Evolutionary conservation across 2,329 filamentous ascomycete genomes (phyloP), one percentile per base, ranked within the genome.

Genomic region (Neonectria hederae): DNA sequence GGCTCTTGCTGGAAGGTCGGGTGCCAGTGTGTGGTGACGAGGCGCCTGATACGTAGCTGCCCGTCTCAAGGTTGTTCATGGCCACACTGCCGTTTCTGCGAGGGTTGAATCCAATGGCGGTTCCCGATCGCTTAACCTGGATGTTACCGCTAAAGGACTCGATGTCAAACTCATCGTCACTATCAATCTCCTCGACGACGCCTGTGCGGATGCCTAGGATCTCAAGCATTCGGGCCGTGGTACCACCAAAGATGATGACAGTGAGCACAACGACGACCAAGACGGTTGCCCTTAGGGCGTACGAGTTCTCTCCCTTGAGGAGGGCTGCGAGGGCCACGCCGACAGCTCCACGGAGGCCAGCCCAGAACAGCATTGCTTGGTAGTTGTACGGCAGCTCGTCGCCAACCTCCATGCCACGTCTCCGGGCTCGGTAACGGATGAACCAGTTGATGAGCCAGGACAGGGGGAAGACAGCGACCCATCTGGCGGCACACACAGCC

Each of bases 311-410:
- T 49, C 94, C 96, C 0, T 88, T 90, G 51, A 99, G 86, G 26
- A 97, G 91, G 22, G 95, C 95, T 32, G 96, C 96, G 51, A 99
- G 84, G 2, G 96, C 96, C 38, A 99, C 96, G 62, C 96, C 96
- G 72, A 99, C 96, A 51, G 96, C 96, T 73, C 96, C 96, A 67
- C 96, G 92, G 30, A 99, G 85, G 26, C 96, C 96, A 17, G 96
- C 96, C 96, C 96, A 99, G 82, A 97, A 99, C n/a, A 99, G 88
- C 96, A 99, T 98, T n/a, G 92, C 94, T 79, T 98, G 96, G 79
- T 98, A 97, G 72, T 93, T 93, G 76, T 94, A 97, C 0, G 96
- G 96, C 38, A 99, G 83, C 78, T 98, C 96, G 69, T 98, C 95
- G 17, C 89, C 88, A 5, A 90, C 88, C 62, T 97, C 92, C 61